A percentile compares a stretch with the other conserved stretches of the same genome.
Evolutionary conservation across 305 asterid species (phyloP).

Genomic region (Plantago rigida): DNA sequence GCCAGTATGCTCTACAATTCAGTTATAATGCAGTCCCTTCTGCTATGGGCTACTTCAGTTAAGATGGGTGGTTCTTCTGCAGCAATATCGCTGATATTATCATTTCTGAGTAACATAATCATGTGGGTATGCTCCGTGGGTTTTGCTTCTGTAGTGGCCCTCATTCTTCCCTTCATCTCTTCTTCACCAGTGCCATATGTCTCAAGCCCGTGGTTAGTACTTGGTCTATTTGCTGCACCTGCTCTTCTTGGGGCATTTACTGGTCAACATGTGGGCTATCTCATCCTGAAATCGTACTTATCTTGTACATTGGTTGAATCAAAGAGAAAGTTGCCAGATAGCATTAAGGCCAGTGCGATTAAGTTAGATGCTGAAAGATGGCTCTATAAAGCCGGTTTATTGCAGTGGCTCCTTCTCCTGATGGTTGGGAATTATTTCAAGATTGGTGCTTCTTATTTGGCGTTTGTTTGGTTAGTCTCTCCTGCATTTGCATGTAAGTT

Average conservation of each 20-base stretch:
- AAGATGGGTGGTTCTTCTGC: slow-evolving; percentile 74
- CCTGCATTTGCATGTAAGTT: slow-evolving; percentile 98
- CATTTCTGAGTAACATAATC: slow-evolving; percentile 51
- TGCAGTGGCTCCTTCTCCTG: slow-evolving; percentile 76
- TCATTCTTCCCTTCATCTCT: slow-evolving; percentile 56
- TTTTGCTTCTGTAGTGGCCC: slow-evolving; percentile 49
- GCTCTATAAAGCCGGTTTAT: slow-evolving; percentile 71
- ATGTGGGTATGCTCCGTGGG: slow-evolving; percentile 74
- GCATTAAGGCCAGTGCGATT: slow-evolving; percentile 45
- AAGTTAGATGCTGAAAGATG: slow-evolving; percentile 94
- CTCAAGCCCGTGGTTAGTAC: slow-evolving; percentile 69
- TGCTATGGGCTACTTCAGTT: slow-evolving; percentile 65
- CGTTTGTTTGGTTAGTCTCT: slow-evolving; percentile 70
- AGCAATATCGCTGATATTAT: slow-evolving; percentile 46
- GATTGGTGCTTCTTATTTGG: slow-evolving; percentile 72
- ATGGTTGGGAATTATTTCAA: slow-evolving; percentile 60
- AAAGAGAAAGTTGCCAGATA: slow-evolving; percentile 43
- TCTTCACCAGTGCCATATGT: slow-evolving; percentile 70
- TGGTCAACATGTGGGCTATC: slow-evolving; percentile 76
- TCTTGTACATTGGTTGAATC: slow-evolving; percentile 34
- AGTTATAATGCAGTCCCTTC: slow-evolving; percentile 63
- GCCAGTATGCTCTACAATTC: slow-evolving; percentile 81
- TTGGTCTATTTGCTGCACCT: slow-evolving; percentile 77
- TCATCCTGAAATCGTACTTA: slow-evolving; percentile 46
- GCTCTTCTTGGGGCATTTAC: slow-evolving; percentile 81